Evolutionary conservation across 768 basidiomycete genomes (phyloP), one percentile per base, ranked within the genome.

Genomic region (Hysterangium stoloniferum): DNA sequence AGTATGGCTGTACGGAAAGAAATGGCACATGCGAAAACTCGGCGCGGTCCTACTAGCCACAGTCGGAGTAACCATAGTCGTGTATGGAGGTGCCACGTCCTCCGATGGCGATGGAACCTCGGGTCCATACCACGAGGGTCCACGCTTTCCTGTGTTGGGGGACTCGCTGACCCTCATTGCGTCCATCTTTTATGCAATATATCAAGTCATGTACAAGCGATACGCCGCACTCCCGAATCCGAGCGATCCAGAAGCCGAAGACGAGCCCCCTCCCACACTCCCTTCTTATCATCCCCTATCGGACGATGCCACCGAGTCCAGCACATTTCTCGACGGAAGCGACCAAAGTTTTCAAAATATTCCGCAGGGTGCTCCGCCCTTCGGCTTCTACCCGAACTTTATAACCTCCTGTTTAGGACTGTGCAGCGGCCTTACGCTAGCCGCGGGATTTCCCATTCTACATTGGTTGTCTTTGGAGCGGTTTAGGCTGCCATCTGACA

Each of bases 201-300:
- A 90, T 57, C 87, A 90, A 70, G 88, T 91, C 38, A 61, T 88
- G 35, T 92, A 92, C 76, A 92, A 89, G 70, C 78, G 74, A 62
- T 80, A 86, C 58, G 79, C 77, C 9, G 82, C 86, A 5, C 68
- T 88, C 13, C 78, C 84, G 3, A 76, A 72, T n/a, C 59, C 55
- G 41, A 45, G 50, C 5, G 35, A 54, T 17, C 59, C 61, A 8
- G 64, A 63, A 22, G 57, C 54, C 41, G 45, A 55, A 2, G 54
- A 54, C 28, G 29, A 56, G 12, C 38, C 36, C 11, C 17, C 3
- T 24, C 20, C 15, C 7, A 15, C 6, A n/a, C 17, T 22, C 6
- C 20, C 33, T 28, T 4, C 29, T 20, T 38, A 43, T 29, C 13
- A 37, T 34, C 27, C 31, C 33, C 17, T 42, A 34, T 32, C n/a